Conservation (phyloP, 2,329 filamentous ascomycete species). For the Furcasterigmium furcatum region DNA sequence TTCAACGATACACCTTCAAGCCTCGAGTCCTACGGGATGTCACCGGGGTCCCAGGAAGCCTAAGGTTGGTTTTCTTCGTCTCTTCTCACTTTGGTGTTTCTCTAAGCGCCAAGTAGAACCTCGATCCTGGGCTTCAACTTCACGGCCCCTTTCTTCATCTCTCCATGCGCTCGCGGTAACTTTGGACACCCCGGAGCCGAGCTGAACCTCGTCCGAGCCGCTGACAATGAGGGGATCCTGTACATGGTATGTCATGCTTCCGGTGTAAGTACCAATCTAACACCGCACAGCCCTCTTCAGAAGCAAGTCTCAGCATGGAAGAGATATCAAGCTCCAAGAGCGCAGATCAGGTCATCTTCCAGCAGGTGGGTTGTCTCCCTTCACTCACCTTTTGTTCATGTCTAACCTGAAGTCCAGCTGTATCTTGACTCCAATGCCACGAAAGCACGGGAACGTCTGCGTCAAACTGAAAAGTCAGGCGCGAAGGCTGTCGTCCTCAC, state of each 20-base stretch:
- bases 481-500: slow-evolving; percentile 15
- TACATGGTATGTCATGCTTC: slow-evolving; percentile 29
- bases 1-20: slow-evolving; percentile 33
- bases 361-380: slow-evolving; percentile 2
- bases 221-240: slow-evolving; percentile 32
- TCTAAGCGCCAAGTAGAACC: no score
- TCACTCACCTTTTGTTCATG: background rate
- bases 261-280: no score
- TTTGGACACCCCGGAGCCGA: slow-evolving; percentile 35
- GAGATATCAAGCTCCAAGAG: slow-evolving; percentile 13
- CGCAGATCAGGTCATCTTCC: slow-evolving; percentile 13
- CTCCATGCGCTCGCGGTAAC: slow-evolving; percentile 31
- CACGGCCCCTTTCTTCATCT: slow-evolving; percentile 40
- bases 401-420: slow-evolving; percentile 13
- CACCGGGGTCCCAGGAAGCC: slow-evolving; percentile 22
- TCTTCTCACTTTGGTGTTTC: background rate
- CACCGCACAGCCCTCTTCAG: slow-evolving; percentile 10
- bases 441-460: slow-evolving; percentile 8
- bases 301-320: slow-evolving; percentile 14
- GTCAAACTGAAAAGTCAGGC: slow-evolving; percentile 6
- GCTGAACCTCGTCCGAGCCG: slow-evolving; percentile 34
- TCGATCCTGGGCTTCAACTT: slow-evolving; percentile 40
- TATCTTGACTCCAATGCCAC: slow-evolving; percentile 16
- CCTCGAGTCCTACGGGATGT: slow-evolving; percentile 39
- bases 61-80: slow-evolving; percentile 16